Base-by-base conservation (phyloP, 139 green algal species). In the Chlamydomonas asymmetrica region DNA sequence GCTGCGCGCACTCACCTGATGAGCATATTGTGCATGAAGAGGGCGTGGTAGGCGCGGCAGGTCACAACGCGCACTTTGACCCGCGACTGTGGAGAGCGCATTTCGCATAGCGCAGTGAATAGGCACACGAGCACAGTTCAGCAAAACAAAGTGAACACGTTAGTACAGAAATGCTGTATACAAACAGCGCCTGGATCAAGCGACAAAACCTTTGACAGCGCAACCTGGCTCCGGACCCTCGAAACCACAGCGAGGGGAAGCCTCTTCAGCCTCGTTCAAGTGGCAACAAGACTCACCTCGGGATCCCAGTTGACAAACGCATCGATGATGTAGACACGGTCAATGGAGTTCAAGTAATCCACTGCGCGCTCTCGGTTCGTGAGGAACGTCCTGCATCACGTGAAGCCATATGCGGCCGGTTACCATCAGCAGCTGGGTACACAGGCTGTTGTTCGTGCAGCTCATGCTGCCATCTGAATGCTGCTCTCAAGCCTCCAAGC, bases 11-110 rank as follows among this genome's bases (percentile, higher is more conserved):
- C n/a, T n/a, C n/a, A n/a, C n/a, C n/a, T 64, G 57, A 98, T 98
- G 66, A 98, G 88, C 95, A 99, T 97, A 91, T 99, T 99, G 88
- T 94, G 84, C 89, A 97, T 97, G 84, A 99, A 98, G 29, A 98
- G 88, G 2, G 93, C 91, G 81, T 99, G 96, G 85, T 97, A 99
- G 27, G 96, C 87, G 2, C 92, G 80, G 34, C 86, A 87, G 76
- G 89, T 94, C 38, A 99, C 88, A 27, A 98, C 88, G 35, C 94
- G 88, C 29, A 98, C 84, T 78, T 94, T 92, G 67, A 87, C 76
- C 48, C 76, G 79, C 10, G 41, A 57, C 62, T 79, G 63, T n/a
- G 57, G 9, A 50, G 8, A 5, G 41, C n/a, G n/a, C n/a, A n/a
- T n/a, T 56, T 16, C 48, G 34, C 9, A 48, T 31, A 40, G 45